Conservation (phyloP, 1,139 yeast species). For the Magnusiomyces paraingens region DNA sequence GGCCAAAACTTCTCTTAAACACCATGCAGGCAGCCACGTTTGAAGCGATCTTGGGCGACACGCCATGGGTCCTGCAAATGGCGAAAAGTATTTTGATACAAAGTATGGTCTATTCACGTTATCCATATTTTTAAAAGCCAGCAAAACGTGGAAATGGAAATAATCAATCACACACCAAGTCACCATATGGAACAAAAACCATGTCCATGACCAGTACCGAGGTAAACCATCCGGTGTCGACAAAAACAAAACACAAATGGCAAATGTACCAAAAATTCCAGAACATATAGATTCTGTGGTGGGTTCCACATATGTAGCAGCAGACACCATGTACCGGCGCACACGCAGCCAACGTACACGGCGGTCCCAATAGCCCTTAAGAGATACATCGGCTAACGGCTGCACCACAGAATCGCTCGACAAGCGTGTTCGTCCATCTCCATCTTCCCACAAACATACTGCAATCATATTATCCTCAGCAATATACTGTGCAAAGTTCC, state of each 20-base stretch:
- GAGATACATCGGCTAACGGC: constrained; percentile 50
- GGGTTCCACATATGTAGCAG: constrained; percentile 82
- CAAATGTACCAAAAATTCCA: constrained; percentile 58
- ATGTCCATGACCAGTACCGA: constrained; percentile 32
- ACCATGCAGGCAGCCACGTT: constrained; percentile 52
- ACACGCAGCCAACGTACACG: constrained; percentile 84
- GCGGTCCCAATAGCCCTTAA: constrained; percentile 54
- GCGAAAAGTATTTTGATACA: constrained; percentile 25
- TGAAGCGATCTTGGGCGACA: constrained; percentile 15
- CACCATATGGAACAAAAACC: constrained; percentile 48
- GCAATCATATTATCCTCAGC: constrained; percentile 95
- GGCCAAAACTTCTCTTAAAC: constrained; percentile 64
- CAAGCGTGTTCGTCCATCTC: constrained; percentile 65
- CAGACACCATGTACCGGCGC: constrained; percentile 81
- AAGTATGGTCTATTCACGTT: constrained; percentile 27
- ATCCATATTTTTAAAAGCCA: constrained; percentile 33
- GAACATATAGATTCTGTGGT: constrained; percentile 71
- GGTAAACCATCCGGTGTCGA: constrained; percentile 18
- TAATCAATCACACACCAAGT: constrained; percentile 64
- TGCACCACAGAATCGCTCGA: constrained; percentile 76
- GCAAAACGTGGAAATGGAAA: constrained; percentile 47
- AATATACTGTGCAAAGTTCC: constrained; percentile 70
- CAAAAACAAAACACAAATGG: constrained; percentile 44
- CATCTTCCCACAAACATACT: constrained; percentile 69
- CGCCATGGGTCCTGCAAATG: constrained; percentile 11